Percentiles rank a stretch among this genome's conserved stretches.
phyloP scores from a whole-genome alignment of 2,329 filamentous ascomycete species.

The Aspergillus costaricaensis region DNA sequence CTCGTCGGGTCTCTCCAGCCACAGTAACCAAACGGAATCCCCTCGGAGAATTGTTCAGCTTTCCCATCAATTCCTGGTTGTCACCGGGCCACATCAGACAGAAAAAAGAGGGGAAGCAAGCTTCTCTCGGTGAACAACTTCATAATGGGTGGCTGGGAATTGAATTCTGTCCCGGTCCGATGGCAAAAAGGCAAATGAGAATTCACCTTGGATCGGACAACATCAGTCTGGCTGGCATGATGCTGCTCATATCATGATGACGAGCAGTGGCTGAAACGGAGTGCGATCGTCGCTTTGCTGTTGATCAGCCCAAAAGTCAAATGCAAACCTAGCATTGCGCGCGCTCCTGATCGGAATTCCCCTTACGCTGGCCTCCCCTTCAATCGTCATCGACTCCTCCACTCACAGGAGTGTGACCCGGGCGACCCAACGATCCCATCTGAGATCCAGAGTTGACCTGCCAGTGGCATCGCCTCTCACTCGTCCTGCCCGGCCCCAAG shows the following conservation, averaged over 20 bases:
- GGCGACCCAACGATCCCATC: slow-evolving; percentile 2
- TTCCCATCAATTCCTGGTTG: not conserved
- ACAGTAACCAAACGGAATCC: not conserved
- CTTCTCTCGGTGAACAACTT: not conserved
- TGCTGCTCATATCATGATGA: not conserved
- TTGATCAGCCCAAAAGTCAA: not conserved
- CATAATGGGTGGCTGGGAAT: too few species aligned
- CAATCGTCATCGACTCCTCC: slow-evolving; percentile 12
- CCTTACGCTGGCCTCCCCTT: not conserved
- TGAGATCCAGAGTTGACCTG: slow-evolving; percentile 11
- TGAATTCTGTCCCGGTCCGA: not conserved
- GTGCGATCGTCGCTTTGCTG: not conserved
- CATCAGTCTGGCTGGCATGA: not conserved
- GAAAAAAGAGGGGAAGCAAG: not conserved
- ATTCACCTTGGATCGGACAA: not conserved
- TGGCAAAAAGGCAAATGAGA: not conserved
- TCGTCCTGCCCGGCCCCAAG: not conserved
- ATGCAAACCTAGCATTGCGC: not conserved
- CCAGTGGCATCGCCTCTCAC: slow-evolving; percentile 10
- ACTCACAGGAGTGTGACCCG: not conserved
- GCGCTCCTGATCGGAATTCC: not conserved
- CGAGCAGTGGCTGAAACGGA: not conserved
- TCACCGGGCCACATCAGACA: not conserved
- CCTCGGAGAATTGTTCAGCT: not conserved
- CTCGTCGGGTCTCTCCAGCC: not conserved